Evolutionary conservation across 768 basidiomycete species (phyloP), one percentile per base, ranked within the genome.

Genomic region (Kwoniella sp.): DNA sequence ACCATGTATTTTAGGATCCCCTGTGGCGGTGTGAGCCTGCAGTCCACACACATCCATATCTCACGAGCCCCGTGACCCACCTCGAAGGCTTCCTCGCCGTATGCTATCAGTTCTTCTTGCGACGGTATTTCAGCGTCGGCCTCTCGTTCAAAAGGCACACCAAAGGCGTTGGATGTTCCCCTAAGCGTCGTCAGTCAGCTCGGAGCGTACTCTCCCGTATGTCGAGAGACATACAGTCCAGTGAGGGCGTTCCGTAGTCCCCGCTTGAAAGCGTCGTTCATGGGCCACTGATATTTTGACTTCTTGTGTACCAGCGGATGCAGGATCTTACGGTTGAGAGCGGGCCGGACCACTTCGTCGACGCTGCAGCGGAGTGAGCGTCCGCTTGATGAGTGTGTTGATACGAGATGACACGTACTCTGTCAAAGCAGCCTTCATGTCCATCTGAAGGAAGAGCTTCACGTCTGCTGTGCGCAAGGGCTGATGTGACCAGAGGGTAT

Each of bases 1-100:
- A 99, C 95, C 91, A 99, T 95, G 69, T 88, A 98, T 74, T 96
- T 90, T 37, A 98, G 79, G 64, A 98, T 93, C 0, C 89, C 91
- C 91, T 98, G 56, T 22, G 8, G 14, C 4, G 19, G 22, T 26
- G 12, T 14, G 2, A 12, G 9, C 8, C 14, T 19, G 3, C 4
- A 15, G 4, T 43, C 31, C 34, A 50, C 33, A 32, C 45, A 10
- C 25, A 25, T 14, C 36, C 38, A 41, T 27, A 15, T 43, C 9
- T 15, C 15, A 38, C 5, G 37, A 38, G 9, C 19, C 37, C 19
- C 37, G 5, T 22, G 15, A 38, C 67, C 39, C 31, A 72, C 71
- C 54, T 73, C 72, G 62, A 70, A 73, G 1, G 60, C 61, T 6
- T 62, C 59, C 32, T 71, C 67, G 6, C 70, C 72, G 34, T 71